A percentile compares a stretch with the other conserved stretches of the same genome.
Conservation (phyloP, 2,329 filamentous ascomycete species). For the Huntiella savannae region DNA sequence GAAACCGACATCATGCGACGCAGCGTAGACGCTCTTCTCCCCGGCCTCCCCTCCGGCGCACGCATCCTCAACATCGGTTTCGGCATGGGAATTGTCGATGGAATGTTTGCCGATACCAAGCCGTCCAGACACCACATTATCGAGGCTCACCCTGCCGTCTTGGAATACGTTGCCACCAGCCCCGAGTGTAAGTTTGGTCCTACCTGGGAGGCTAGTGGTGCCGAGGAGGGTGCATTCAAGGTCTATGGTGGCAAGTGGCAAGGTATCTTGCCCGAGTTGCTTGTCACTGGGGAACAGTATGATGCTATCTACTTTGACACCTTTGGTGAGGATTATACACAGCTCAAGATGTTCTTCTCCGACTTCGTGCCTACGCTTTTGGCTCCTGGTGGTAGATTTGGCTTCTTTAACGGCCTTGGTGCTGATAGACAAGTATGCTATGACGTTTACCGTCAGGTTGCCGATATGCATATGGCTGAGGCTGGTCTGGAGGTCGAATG, state of each 20-base stretch:
- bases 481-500: constrained; percentile 81
- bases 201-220: constrained; percentile 33
- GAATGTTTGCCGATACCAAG: constrained; percentile 48
- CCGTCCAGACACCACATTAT: constrained; percentile 64
- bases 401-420: constrained; percentile 81
- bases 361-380: constrained; percentile 71
- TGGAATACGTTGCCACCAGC: constrained; percentile 36
- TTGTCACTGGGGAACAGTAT: constrained; percentile 50
- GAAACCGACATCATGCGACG: constrained; percentile 71
- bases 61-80: constrained; percentile 73
- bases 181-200: constrained; percentile 30
- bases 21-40: constrained; percentile 49
- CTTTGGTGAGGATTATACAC: constrained; percentile 81
- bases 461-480: constrained; percentile 77
- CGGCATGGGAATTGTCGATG: constrained; percentile 78
- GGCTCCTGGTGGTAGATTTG: constrained; percentile 52
- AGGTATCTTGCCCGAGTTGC: constrained; percentile 49
- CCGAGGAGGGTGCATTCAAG: constrained; percentile 48
- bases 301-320: constrained; percentile 96
- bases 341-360: constrained; percentile 70
- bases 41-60: constrained; percentile 29
- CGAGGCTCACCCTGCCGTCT: constrained; percentile 64
- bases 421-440: constrained; percentile 87
- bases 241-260: constrained; percentile 64
- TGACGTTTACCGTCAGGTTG: constrained; percentile 84